Evolutionary conservation across 2,329 filamentous ascomycete genomes (phyloP).

Genomic region (Monosporascus sp.): DNA sequence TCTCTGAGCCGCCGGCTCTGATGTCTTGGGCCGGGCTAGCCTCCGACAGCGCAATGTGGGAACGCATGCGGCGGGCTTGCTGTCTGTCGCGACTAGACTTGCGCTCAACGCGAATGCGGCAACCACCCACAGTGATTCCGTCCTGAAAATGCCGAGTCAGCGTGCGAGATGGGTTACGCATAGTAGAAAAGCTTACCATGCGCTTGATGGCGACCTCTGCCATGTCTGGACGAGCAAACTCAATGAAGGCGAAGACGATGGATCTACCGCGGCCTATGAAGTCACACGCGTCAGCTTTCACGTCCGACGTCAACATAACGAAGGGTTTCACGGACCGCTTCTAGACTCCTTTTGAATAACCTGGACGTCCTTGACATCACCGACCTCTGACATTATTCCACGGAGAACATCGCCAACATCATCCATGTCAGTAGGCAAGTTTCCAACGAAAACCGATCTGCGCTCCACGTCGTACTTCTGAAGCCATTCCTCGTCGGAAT

Average conservation of each 20-base stretch:
- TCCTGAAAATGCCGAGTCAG: constrained; percentile 23
- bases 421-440: constrained; percentile 20
- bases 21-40: background rate
- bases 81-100: constrained; percentile 22
- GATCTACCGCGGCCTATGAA: constrained; percentile 14
- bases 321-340: constrained; percentile 9
- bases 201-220: constrained; percentile 31
- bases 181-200: constrained; percentile 29
- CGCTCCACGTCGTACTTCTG: constrained; percentile 28
- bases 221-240: constrained; percentile 33
- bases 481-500: constrained; percentile 26
- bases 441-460: constrained; percentile 30
- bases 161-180: background rate
- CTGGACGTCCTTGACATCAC: constrained; percentile 23
- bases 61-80: constrained; percentile 2
- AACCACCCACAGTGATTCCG: constrained; percentile 25
- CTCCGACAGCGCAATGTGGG: background rate
- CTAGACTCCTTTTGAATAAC: constrained; percentile 22
- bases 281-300: constrained; percentile 3
- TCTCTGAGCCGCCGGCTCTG: background rate
- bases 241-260: constrained; percentile 32
- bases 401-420: constrained; percentile 21
- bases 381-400: constrained; percentile 17
- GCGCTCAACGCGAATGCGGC: constrained; percentile 33
- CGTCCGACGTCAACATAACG: background rate